These are phyloP conservation scores for Saccharomycopsis sp. DNA, from an alignment of 805 yeast genomes.

Conservation along the genomic window DNA sequence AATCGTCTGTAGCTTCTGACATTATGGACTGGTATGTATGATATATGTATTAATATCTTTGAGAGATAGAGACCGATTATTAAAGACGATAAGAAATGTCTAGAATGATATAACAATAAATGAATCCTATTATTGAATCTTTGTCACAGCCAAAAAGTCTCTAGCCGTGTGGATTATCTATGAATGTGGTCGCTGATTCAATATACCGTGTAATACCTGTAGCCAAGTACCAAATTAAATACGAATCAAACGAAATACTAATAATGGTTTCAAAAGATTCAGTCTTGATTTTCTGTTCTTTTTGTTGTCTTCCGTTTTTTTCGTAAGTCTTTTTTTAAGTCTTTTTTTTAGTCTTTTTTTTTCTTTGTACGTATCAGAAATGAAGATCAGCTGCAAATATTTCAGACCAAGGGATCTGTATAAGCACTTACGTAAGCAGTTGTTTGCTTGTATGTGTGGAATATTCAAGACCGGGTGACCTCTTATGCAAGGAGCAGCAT, in stretches of 20 bases:
- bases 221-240: neutral
- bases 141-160: neutral
- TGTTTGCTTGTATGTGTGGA: too few relatives aligned
- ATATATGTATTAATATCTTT: neutral
- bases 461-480: too few relatives aligned
- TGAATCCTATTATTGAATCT: neutral
- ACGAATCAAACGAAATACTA: too few relatives aligned
- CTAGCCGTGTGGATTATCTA: neutral
- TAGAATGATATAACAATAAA: neutral
- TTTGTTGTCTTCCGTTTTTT: neutral
- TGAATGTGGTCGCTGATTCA: neutral
- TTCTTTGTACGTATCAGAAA: neutral
- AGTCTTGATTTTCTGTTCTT: neutral
- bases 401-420: too few relatives aligned
- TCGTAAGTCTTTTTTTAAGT: too few relatives aligned
- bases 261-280: neutral
- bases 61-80: neutral
- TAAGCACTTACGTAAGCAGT: neutral
- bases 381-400: too few relatives aligned
- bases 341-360: neutral
- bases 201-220: neutral
- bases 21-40: conserved; percentile 19
- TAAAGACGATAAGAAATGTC: neutral
- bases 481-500: too few relatives aligned
- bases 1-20: conserved; percentile 54